phyloP scores from a whole-genome alignment of 2,329 filamentous ascomycete species.

The Trichoderma sp. region DNA sequence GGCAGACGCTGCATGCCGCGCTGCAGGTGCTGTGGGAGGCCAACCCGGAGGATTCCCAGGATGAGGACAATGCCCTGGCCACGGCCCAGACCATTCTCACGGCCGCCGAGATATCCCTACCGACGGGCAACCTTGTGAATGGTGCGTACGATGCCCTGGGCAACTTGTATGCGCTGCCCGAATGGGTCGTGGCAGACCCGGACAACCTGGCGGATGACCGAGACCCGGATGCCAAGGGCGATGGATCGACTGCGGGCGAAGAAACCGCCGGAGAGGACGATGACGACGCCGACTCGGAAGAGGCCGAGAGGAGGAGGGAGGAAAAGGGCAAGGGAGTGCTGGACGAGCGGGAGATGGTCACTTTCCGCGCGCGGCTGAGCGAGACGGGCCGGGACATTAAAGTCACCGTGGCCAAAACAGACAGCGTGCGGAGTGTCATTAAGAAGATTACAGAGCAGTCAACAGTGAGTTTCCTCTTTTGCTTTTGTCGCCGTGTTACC shows the following conservation, averaged over 20 bases:
- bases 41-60: conserved; percentile 41
- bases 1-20: conserved; percentile 71
- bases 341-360: conserved; percentile 56
- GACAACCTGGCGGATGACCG: conserved; percentile 50
- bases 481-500: neutral
- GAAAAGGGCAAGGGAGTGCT: conserved; percentile 62
- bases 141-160: conserved; percentile 73
- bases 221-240: conserved; percentile 29
- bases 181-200: conserved; percentile 69
- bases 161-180: conserved; percentile 68
- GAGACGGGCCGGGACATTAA: conserved; percentile 66
- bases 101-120: conserved; percentile 74
- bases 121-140: conserved; percentile 70
- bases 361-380: conserved; percentile 64
- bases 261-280: conserved; percentile 41
- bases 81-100: conserved; percentile 81
- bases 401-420: conserved; percentile 57
- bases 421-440: conserved; percentile 65
- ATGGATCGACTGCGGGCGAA: conserved; percentile 44
- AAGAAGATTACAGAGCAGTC: conserved; percentile 64
- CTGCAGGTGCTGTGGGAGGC: conserved; percentile 67
- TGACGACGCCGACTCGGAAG: conserved; percentile 33
- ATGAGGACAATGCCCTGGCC: conserved; percentile 47
- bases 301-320: conserved; percentile 46
- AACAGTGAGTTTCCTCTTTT: conserved; percentile 51